Base-by-base conservation (phyloP, 2,329 filamentous ascomycete genomes). In the Ascosphaera apis region DNA sequence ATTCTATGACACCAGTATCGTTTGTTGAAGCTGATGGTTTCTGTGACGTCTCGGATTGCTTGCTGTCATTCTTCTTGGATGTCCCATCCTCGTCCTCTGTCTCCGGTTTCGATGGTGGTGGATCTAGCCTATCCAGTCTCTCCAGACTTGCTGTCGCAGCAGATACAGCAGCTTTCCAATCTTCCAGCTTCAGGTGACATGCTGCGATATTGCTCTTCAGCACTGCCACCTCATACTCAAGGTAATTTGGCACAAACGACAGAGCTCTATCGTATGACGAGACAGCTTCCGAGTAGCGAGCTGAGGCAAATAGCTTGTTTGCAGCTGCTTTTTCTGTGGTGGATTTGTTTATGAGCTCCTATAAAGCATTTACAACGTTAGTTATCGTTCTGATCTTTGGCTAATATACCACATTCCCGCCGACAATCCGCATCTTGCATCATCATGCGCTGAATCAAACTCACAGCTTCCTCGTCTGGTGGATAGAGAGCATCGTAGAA, bases 171-270 rank as follows among this genome's bases (percentile, higher is more conserved):
- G 80, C 72, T 44, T 84, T 82, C 80, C 83, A 93, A 41, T 86
- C 75, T 41, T 73, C 65, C 2, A 91, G 62, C 52, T 91, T 91
- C 37, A 95, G 54, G 47, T 92, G 72, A 50, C 83, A 92, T 7
- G 84, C 86, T 1, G 86, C 69, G 44, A 93, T 76, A 58, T 95
- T 95, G 51, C 78, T 83, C 40, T 76, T 72, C 4, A 95, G 63
- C 7, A 95, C 80, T 17, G 84, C 82, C 42, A 86, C 65, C 45
- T 92, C 82, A 57, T 81, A 92, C 51, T 86, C 73, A 17, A 91
- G 68, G 51, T 91, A 91, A 43, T 71, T 74, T 2, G 86, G 86
- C 47, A 81, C 84, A 5, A 73, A 67, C 9, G 71, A 65, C 2
- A 91, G 63, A 15, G 88, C 84, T 44, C 76, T 70, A 47, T 83